Conservation (phyloP, 2,329 filamentous ascomycete species). For the Emmonsiellopsis sp. region DNA sequence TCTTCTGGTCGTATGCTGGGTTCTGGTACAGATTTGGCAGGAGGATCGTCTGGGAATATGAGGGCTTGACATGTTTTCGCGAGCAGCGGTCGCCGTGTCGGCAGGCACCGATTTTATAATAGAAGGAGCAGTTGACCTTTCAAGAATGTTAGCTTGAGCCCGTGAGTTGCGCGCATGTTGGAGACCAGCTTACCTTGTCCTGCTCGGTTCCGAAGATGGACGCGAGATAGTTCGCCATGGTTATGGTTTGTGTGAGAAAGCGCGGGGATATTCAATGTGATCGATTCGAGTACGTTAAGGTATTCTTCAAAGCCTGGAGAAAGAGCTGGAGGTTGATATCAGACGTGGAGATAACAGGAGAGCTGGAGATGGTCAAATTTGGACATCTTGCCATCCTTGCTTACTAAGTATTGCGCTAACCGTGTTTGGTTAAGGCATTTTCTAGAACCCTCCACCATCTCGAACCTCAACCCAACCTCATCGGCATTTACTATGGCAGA, state of each 20-base stretch:
- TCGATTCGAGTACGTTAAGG: neutral
- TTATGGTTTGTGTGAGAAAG: slow-evolving; percentile 10
- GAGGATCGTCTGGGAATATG: slow-evolving; percentile 94
- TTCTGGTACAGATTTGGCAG: slow-evolving; percentile 99
- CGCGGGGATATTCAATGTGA: neutral
- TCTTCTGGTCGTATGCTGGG: slow-evolving; percentile 91
- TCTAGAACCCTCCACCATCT: too few species aligned
- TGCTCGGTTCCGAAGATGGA: slow-evolving; percentile 99
- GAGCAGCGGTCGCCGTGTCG: slow-evolving; percentile 97
- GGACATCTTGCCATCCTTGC: neutral
- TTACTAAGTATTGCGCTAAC: neutral
- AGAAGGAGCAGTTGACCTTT: slow-evolving; percentile 93
- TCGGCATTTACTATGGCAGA: too few species aligned
- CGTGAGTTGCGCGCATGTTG: neutral
- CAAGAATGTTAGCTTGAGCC: slow-evolving; percentile 12
- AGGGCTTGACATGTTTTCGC: slow-evolving; percentile 97
- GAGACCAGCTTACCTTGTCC: slow-evolving; percentile 56
- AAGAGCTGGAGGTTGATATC: too few species aligned
- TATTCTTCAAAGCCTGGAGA: too few species aligned
- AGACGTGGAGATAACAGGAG: neutral
- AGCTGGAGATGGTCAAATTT: neutral
- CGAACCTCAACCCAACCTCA: too few species aligned
- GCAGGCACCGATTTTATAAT: slow-evolving; percentile 99
- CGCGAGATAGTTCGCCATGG: slow-evolving; percentile 95
- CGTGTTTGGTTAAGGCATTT: too few species aligned